Conservation (phyloP, 2,329 filamentous ascomycete species). For the Mycocentrospora acerina region DNA sequence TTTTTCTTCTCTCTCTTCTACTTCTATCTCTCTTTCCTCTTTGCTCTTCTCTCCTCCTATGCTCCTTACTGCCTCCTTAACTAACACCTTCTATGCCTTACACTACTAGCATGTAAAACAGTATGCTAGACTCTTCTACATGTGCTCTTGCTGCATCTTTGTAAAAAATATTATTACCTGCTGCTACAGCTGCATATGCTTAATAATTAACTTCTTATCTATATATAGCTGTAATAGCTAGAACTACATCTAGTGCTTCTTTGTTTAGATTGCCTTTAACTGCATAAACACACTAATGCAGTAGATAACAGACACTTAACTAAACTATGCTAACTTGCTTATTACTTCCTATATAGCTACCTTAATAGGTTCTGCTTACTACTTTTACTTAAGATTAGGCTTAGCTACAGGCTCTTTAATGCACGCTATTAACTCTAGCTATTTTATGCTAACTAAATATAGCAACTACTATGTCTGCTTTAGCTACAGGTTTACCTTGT, state of each 20-base stretch:
- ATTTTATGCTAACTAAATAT: too few relatives aligned
- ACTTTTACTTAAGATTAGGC: neutral
- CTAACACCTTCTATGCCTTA: slow-evolving; percentile 8
- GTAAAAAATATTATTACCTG: slow-evolving; percentile 21
- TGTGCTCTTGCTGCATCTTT: slow-evolving; percentile 5
- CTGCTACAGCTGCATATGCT: slow-evolving; percentile 9
- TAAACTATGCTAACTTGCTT: slow-evolving; percentile 9
- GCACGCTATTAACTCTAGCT: slow-evolving; percentile 11
- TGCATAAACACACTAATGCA: too few relatives aligned
- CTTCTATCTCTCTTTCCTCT: slow-evolving; percentile 3
- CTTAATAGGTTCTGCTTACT: slow-evolving; percentile 8
- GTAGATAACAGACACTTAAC: too few relatives aligned
- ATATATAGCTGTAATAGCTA: too few relatives aligned
- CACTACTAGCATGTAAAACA: slow-evolving; percentile 11
- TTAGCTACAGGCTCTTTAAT: slow-evolving; percentile 10
- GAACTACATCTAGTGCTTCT: too few relatives aligned
- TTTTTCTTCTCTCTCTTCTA: slow-evolving; percentile 1
- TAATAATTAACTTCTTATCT: slow-evolving; percentile 9
- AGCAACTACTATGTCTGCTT: too few relatives aligned
- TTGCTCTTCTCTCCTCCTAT: too few relatives aligned
- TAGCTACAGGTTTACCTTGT: slow-evolving; percentile 10
- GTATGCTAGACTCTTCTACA: slow-evolving; percentile 17
- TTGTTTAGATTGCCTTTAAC: too few relatives aligned
- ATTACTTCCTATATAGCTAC: slow-evolving; percentile 14
- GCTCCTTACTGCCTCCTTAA: slow-evolving; percentile 5